Conservation (phyloP, 139 green algal genomes). For the Chlamydomonas sp. region DNA sequence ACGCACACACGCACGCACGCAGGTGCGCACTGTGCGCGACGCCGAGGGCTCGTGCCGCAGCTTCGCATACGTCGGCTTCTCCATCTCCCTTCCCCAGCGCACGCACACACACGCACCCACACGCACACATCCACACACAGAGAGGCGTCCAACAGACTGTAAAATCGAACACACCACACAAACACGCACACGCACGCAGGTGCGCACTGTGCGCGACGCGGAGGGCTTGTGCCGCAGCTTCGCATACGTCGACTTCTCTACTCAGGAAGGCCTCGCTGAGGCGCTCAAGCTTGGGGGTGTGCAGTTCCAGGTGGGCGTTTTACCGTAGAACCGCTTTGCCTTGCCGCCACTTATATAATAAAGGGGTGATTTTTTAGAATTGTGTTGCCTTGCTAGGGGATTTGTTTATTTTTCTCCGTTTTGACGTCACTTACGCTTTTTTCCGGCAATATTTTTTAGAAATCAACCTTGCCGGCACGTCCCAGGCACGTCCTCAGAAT, state of each 20-base stretch:
- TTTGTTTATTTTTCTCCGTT: too few species aligned
- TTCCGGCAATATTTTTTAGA: too few species aligned
- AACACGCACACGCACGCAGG: neutral
- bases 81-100: neutral
- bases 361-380: too few species aligned
- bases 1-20: neutral
- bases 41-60: too few species aligned
- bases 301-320: conserved; percentile 4
- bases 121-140: neutral
- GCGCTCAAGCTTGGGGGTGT: neutral
- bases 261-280: neutral
- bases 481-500: too few species aligned
- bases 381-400: too few species aligned
- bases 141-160: too few species aligned
- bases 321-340: too few species aligned
- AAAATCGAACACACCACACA: too few species aligned
- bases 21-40: neutral
- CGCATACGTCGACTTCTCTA: conserved; percentile 13
- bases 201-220: neutral
- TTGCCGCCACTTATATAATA: too few species aligned
- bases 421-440: too few species aligned
- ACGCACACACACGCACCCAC: neutral
- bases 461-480: too few species aligned
- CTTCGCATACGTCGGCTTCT: neutral
- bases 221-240: neutral